Percentiles rank a stretch among this genome's conserved stretches.
phyloP scores from a whole-genome alignment of 371 early-diverging fungal genomes.

The Circinella minor region DNA sequence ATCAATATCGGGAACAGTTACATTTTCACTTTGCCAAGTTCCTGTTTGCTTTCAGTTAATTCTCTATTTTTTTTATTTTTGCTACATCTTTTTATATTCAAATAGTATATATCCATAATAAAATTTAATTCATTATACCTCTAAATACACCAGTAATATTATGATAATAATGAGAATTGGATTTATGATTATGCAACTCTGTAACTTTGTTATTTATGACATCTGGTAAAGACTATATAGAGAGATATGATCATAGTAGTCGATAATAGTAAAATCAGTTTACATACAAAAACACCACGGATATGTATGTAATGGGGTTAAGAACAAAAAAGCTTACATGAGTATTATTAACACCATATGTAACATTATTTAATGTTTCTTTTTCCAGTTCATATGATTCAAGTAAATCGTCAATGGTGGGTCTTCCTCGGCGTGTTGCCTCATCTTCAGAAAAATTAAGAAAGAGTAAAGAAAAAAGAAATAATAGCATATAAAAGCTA shows the following conservation, averaged over 20 bases:
- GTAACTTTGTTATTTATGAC: conserved; percentile 35
- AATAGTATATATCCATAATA: too few species aligned
- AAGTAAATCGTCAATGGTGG: conserved; percentile 40
- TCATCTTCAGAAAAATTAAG: conserved; percentile 52
- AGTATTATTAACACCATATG: conserved; percentile 56
- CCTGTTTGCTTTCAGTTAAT: conserved; percentile 21
- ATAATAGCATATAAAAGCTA: conserved; percentile 53
- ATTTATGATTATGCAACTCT: conserved; percentile 27
- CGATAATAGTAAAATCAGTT: not conserved
- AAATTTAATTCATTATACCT: conserved; percentile 35
- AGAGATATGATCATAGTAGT: not conserved
- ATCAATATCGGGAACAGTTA: conserved; percentile 27
- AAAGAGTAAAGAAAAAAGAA: conserved; percentile 46
- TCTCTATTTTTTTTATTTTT: too few species aligned
- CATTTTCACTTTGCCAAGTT: conserved; percentile 41
- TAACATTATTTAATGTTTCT: conserved; percentile 46
- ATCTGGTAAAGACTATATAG: conserved; percentile 47
- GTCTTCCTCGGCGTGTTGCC: conserved; percentile 30
- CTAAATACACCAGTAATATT: conserved; percentile 69
- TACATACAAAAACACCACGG: not conserved
- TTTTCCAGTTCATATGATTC: conserved; percentile 46
- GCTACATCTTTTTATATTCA: too few species aligned
- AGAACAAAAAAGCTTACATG: conserved; percentile 41
- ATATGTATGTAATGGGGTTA: not conserved
- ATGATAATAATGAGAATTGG: conserved; percentile 55